A percentile compares a stretch with the other conserved stretches of the same genome.
Conservation (phyloP, 768 basidiomycete species). For the Lanmaoa rubissima region DNA sequence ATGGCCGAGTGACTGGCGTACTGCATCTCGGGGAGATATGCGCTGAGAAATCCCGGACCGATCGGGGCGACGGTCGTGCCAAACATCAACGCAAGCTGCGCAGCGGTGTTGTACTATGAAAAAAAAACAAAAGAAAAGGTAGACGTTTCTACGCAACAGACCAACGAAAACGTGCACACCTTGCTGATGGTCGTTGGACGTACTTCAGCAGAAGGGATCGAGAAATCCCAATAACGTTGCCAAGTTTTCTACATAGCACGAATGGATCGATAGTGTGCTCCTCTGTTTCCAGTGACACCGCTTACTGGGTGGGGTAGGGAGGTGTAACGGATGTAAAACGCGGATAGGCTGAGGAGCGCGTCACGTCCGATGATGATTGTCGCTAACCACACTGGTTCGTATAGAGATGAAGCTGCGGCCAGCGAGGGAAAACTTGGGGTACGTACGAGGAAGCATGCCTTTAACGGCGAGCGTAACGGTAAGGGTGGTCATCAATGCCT, state of each 20-base stretch:
- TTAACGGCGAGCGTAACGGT: slow-evolving; percentile 83
- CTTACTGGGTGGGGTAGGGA: slow-evolving; percentile 81
- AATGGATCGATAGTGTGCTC: neutral
- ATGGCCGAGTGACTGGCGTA: slow-evolving; percentile 39
- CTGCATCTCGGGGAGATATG: slow-evolving; percentile 70
- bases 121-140: neutral
- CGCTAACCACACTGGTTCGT: slow-evolving; percentile 71
- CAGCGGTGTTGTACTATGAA: slow-evolving; percentile 80
- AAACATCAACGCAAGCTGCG: slow-evolving; percentile 92
- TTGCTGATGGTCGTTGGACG: slow-evolving; percentile 93
- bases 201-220: slow-evolving; percentile 93
- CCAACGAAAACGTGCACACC: slow-evolving; percentile 36
- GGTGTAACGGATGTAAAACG: slow-evolving; percentile 91
- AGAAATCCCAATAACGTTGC: slow-evolving; percentile 92
- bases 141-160: neutral
- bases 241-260: slow-evolving; percentile 75
- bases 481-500: slow-evolving; percentile 91
- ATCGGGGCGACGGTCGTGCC: slow-evolving; percentile 82
- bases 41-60: slow-evolving; percentile 53
- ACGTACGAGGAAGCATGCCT: slow-evolving; percentile 78
- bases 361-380: slow-evolving; percentile 88
- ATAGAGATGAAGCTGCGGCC: neutral
- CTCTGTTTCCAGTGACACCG: neutral
- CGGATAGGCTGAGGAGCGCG: slow-evolving; percentile 78
- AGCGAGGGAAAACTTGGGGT: neutral